These are phyloP conservation scores for Dendrobium chrysotoxum DNA, from an alignment of 106 monocot species.

Conservation along the genomic window DNA sequence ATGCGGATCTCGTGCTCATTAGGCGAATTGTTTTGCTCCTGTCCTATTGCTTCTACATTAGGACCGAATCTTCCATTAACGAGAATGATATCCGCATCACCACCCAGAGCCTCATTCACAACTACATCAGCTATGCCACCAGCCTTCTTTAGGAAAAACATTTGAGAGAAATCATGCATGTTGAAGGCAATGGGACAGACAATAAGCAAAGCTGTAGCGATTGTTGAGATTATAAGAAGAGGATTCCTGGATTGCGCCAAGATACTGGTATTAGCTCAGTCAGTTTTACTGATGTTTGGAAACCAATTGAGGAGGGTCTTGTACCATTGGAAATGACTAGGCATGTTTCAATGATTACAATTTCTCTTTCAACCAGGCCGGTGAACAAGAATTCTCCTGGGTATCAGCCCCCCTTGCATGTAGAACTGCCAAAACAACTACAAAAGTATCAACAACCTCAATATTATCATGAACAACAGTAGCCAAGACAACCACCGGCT, in stretches of 20 bases:
- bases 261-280: conserved; percentile 75
- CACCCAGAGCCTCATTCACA: too few species aligned
- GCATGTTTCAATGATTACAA: conserved; percentile 96
- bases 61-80: too few species aligned
- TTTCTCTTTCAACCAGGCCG: conserved; percentile 13
- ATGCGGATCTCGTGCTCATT: too few species aligned
- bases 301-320: conserved; percentile 99
- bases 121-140: too few species aligned
- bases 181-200: too few species aligned
- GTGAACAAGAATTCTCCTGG: conserved; percentile 73
- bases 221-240: conserved; percentile 33
- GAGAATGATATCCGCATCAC: too few species aligned
- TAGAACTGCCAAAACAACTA: conserved; percentile 40
- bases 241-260: conserved; percentile 81
- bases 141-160: too few species aligned
- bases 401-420: conserved; percentile 66
- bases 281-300: conserved; percentile 98
- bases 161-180: too few species aligned
- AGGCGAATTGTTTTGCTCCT: too few species aligned
- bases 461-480: conserved; percentile 24
- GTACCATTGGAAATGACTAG: conserved; percentile 93
- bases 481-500: conserved; percentile 26
- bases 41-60: too few species aligned
- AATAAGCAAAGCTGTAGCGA: not conserved
- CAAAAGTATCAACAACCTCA: conserved; percentile 34